These are phyloP conservation scores for Fusarium agapanthi DNA, from an alignment of 2,329 filamentous ascomycete genomes.

Conservation along the genomic window DNA sequence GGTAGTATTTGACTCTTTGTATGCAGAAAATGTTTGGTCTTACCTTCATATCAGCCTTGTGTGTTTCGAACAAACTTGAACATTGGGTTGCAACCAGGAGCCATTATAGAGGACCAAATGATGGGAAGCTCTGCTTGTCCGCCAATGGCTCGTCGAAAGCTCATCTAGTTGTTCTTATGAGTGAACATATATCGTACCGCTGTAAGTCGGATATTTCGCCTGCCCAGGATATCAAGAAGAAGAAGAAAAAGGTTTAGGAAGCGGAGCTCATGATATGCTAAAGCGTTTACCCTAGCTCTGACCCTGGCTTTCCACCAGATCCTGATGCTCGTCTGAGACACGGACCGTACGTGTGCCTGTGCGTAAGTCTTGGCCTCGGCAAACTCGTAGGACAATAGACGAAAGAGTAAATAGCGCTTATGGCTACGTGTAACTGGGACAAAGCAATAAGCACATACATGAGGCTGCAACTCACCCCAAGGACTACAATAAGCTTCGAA, in stretches of 20 bases:
- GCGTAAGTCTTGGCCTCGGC: slow-evolving; percentile 3
- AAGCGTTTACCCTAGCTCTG: not conserved
- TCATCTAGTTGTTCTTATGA: not conserved
- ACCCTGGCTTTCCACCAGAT: not conserved
- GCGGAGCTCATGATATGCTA: not conserved
- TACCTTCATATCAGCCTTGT: not conserved
- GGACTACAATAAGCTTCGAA: not conserved
- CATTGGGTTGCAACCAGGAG: not conserved
- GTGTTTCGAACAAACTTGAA: slow-evolving; percentile 1
- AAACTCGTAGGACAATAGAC: not conserved
- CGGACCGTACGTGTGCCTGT: slow-evolving; percentile 15
- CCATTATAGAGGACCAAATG: not conserved
- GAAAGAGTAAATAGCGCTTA: not conserved
- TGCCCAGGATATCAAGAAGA: not conserved
- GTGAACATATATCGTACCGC: not conserved
- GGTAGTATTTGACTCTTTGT: not conserved
- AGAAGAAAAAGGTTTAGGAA: not conserved
- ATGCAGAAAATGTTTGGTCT: not conserved
- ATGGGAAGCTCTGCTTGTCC: slow-evolving; percentile 4
- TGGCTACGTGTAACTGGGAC: not conserved
- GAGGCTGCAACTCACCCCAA: not conserved
- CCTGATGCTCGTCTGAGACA: slow-evolving; percentile 7
- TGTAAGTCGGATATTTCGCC: not conserved
- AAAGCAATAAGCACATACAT: not conserved
- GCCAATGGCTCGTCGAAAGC: not conserved